phyloP scores from a whole-genome alignment of 1,284 basidiomycete species.

The Naganishia sp. region DNA sequence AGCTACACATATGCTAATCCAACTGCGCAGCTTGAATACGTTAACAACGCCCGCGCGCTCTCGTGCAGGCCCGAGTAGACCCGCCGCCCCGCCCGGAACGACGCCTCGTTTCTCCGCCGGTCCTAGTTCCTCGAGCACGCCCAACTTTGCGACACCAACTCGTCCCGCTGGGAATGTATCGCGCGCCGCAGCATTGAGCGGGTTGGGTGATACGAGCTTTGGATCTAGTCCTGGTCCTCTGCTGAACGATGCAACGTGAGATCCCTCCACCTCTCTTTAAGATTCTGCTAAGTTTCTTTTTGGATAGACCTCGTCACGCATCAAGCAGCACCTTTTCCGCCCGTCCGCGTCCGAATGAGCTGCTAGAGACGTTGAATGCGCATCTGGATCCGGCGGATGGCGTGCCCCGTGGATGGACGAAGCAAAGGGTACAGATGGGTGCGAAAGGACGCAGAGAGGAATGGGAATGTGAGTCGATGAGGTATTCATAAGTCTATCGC shows the following conservation, averaged over 20 bases:
- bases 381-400: constrained; percentile 40
- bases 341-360: constrained; percentile 20
- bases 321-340: constrained; percentile 4
- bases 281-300: neutral
- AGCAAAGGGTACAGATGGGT: constrained; percentile 32
- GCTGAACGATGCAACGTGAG: constrained; percentile 6
- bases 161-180: constrained; percentile 23
- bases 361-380: constrained; percentile 51
- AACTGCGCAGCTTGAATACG: constrained; percentile 37
- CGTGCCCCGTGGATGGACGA: constrained; percentile 12
- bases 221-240: constrained; percentile 4
- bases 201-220: neutral
- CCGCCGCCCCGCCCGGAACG: constrained; percentile 9
- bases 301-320: neutral
- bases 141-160: constrained; percentile 39
- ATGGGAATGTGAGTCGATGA: constrained; percentile 34
- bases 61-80: constrained; percentile 11
- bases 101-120: constrained; percentile 13
- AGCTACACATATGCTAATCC: too few relatives aligned
- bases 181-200: neutral
- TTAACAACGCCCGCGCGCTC: constrained; percentile 42
- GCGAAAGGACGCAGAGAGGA: constrained; percentile 29
- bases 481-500: neutral
- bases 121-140: constrained; percentile 26
- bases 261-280: neutral